phyloP scores from a whole-genome alignment of 2,329 filamentous ascomycete genomes.

The Ophiostoma populinum region DNA sequence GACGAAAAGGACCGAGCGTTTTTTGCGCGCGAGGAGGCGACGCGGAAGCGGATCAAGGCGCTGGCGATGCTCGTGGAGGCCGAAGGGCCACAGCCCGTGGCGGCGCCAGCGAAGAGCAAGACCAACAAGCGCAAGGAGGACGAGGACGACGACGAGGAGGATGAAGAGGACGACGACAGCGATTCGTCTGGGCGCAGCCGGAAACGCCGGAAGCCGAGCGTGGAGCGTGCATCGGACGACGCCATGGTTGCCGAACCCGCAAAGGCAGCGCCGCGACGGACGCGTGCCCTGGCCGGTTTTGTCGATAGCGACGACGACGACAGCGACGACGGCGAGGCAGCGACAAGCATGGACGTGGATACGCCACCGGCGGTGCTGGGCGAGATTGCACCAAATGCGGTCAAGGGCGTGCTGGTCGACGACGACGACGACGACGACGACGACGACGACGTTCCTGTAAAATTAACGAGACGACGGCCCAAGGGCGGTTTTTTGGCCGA shows the following conservation, averaged over 20 bases:
- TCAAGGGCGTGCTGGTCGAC: neutral
- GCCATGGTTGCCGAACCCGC: constrained; percentile 12
- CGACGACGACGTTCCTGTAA: constrained; percentile 24
- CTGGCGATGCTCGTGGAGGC: neutral
- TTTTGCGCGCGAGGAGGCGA: constrained; percentile 55
- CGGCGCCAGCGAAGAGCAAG: constrained; percentile 15
- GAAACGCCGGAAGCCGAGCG: constrained; percentile 9
- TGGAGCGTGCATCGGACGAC: constrained; percentile 7
- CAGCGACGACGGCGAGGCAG: constrained; percentile 15
- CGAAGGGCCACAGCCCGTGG: too few species aligned
- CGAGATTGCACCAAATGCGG: constrained; percentile 4
- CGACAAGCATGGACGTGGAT: constrained; percentile 14
- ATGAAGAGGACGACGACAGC: neutral
- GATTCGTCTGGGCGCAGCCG: neutral
- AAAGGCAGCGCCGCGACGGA: constrained; percentile 4
- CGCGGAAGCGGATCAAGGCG: constrained; percentile 34
- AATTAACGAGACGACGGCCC: constrained; percentile 25
- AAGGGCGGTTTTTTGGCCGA: constrained; percentile 39
- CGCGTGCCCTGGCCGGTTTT: too few species aligned
- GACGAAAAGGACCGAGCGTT: constrained; percentile 55
- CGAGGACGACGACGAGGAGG: neutral
- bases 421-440: constrained; percentile 17
- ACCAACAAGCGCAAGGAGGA: constrained; percentile 10
- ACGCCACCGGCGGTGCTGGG: constrained; percentile 9
- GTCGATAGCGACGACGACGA: constrained; percentile 16